Percentiles rank a stretch among this genome's conserved stretches.
phyloP scores from a whole-genome alignment of 257 asterid genomes.

The Leptodermis oblonga region DNA sequence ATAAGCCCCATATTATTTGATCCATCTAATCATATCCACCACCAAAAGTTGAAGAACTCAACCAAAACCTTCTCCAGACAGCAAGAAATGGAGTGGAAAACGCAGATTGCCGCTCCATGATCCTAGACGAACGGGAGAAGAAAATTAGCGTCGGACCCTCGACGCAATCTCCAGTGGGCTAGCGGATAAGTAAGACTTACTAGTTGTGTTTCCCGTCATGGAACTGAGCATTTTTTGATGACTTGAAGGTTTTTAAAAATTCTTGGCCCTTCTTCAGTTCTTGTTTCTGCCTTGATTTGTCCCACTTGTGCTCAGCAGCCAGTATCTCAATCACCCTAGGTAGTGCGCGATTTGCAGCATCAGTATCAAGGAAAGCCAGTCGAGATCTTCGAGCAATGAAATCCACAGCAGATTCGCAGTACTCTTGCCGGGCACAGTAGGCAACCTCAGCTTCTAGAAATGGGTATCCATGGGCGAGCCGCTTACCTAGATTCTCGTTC shows the following conservation, averaged over 20 bases:
- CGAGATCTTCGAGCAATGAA: conserved; percentile 94
- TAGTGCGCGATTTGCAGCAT: conserved; percentile 83
- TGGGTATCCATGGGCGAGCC: conserved; percentile 98
- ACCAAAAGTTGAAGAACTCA: conserved; percentile 5
- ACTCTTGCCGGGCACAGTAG: conserved; percentile 89
- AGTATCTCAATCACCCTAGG: conserved; percentile 74
- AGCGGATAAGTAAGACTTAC: conserved; percentile 19
- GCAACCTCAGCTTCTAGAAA: conserved; percentile 97
- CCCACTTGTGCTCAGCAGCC: conserved; percentile 88
- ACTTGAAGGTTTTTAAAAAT: conserved; percentile 89
- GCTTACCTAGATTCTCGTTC: conserved; percentile 92
- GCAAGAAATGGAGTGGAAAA: conserved; percentile 12
- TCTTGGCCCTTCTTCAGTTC: conserved; percentile 56
- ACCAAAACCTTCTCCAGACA: conserved; percentile 19
- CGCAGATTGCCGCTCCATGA: conserved; percentile 15
- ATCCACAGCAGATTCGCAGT: conserved; percentile 93
- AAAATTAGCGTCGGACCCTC: not conserved
- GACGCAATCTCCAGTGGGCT: too few relatives aligned
- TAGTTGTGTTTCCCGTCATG: conserved; percentile 85
- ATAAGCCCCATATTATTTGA: conserved; percentile 6
- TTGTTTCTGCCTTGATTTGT: conserved; percentile 64
- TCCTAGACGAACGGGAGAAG: conserved; percentile 26
- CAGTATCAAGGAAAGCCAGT: conserved; percentile 95
- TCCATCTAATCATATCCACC: conserved; percentile 5
- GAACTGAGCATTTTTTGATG: conserved; percentile 86